Conservation (phyloP, 352 stramenopile species). For the Phytophthora fragariaefolia region DNA sequence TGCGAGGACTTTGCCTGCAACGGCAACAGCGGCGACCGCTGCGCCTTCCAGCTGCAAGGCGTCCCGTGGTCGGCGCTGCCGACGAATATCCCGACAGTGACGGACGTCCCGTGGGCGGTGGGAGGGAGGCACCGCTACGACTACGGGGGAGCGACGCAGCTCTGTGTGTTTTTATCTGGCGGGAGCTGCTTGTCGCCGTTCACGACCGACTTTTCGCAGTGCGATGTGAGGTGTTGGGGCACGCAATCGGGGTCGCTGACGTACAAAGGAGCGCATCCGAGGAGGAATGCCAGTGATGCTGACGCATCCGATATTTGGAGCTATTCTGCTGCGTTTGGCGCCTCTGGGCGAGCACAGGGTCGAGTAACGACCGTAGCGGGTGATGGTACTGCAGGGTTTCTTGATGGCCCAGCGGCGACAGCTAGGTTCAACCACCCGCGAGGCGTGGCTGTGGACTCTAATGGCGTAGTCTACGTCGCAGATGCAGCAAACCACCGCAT, state of each 20-base stretch:
- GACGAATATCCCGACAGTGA: slow-evolving; percentile 93
- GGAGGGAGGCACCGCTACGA: slow-evolving; percentile 92
- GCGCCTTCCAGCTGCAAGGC: slow-evolving; percentile 94
- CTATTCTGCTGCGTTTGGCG: slow-evolving; percentile 37
- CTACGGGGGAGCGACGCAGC: slow-evolving; percentile 81
- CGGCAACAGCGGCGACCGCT: slow-evolving; percentile 44
- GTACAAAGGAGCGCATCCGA: slow-evolving; percentile 37
- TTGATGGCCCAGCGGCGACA: slow-evolving; percentile 61
- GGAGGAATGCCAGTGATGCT: slow-evolving; percentile 47
- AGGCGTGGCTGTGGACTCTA: slow-evolving; percentile 92
- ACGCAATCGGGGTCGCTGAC: slow-evolving; percentile 46
- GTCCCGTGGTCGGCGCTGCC: slow-evolving; percentile 68
- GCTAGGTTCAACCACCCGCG: slow-evolving; percentile 92
- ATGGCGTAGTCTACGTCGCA: slow-evolving; percentile 94
- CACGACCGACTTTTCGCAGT: slow-evolving; percentile 89
- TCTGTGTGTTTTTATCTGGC: slow-evolving; percentile 93
- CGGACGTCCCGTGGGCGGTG: slow-evolving; percentile 94
- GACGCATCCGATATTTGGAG: slow-evolving; percentile 76
- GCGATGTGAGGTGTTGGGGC: slow-evolving; percentile 94
- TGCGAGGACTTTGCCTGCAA: slow-evolving; percentile 92
- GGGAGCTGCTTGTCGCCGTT: slow-evolving; percentile 81
- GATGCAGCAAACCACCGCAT: slow-evolving; percentile 96
- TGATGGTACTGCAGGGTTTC: slow-evolving; percentile 73
- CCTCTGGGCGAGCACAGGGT: slow-evolving; percentile 85
- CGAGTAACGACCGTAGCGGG: slow-evolving; percentile 92